Percentiles rank a stretch among this genome's conserved stretches.
Evolutionary conservation across 768 basidiomycete genomes (phyloP).

Genomic region (Plicaturopsis crispa): DNA sequence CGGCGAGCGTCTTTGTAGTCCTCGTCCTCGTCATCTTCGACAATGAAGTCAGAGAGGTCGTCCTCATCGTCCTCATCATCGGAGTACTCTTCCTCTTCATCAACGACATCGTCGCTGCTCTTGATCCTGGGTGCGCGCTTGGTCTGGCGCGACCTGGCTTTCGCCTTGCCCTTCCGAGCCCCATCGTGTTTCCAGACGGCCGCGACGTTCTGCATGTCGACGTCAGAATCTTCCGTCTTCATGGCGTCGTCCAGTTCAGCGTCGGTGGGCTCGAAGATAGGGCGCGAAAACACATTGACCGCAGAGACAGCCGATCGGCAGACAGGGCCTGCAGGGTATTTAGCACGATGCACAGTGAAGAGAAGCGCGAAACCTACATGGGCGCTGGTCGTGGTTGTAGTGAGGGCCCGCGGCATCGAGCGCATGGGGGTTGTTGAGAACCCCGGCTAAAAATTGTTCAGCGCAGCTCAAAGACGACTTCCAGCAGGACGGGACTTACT

Average conservation of each 20-base stretch:
- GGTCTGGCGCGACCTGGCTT: constrained; percentile 13
- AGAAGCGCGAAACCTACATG: constrained; percentile 31
- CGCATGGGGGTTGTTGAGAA: constrained; percentile 31
- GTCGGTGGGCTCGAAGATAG: constrained; percentile 56
- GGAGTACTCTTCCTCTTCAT: constrained; percentile 21
- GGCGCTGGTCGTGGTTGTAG: constrained; percentile 35
- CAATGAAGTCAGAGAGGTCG: constrained; percentile 45
- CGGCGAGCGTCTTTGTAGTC: constrained; percentile 40
- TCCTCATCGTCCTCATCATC: constrained; percentile 30
- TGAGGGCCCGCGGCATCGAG: constrained; percentile 28
- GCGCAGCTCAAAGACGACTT: no score
- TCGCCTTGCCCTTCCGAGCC: constrained; percentile 18
- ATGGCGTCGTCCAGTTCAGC: constrained; percentile 25
- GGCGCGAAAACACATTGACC: constrained; percentile 42
- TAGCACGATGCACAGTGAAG: neutral
- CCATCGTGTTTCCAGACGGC: constrained; percentile 11
- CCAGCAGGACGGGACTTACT: no score
- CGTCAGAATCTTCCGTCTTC: constrained; percentile 19
- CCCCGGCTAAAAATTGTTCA: constrained; percentile 27
- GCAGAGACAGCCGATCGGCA: constrained; percentile 47
- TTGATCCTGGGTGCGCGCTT: constrained; percentile 12
- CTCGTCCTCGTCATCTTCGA: constrained; percentile 44
- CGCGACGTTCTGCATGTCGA: constrained; percentile 21
- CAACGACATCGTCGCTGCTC: constrained; percentile 17
- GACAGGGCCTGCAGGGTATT: constrained; percentile 38